Conservation (phyloP, 176 grass and related monocot species). For the Aegilops umbellulata region DNA sequence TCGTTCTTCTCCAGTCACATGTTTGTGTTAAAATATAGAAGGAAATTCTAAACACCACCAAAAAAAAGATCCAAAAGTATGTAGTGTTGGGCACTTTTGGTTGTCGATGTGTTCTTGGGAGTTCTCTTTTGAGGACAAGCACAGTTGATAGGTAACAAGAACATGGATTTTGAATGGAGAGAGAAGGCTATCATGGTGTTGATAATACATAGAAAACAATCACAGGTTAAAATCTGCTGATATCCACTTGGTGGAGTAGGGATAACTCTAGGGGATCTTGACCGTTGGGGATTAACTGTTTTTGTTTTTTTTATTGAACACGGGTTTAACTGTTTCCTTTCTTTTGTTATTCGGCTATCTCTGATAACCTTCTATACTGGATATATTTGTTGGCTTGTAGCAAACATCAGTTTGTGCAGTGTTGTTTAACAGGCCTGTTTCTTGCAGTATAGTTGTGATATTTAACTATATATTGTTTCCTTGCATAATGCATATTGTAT, state of each 20-base stretch:
- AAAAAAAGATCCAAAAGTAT: not conserved
- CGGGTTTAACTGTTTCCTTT: not conserved
- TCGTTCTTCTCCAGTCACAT: not conserved
- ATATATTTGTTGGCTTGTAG: conserved; percentile 16
- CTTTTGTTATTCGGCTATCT: not conserved
- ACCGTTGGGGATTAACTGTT: not conserved
- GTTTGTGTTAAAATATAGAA: not conserved
- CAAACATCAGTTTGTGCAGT: conserved; percentile 3
- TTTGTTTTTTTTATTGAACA: not conserved
- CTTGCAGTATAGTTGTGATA: not conserved
- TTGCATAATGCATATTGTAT: not conserved
- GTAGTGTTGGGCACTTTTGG: not conserved
- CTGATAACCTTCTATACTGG: not conserved
- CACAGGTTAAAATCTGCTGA: not conserved
- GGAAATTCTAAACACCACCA: not conserved
- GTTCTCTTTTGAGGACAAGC: not conserved
- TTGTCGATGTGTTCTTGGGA: not conserved
- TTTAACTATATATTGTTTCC: conserved; percentile 15
- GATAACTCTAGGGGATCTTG: not conserved
- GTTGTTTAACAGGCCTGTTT: not conserved
- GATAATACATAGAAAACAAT: not conserved
- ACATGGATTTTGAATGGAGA: not conserved
- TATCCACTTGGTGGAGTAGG: not conserved
- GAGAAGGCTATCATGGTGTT: not conserved
- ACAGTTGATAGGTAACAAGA: not conserved